Evolutionary conservation across 1,284 basidiomycete species (phyloP).

Genomic region (Boletellus deceptivus): DNA sequence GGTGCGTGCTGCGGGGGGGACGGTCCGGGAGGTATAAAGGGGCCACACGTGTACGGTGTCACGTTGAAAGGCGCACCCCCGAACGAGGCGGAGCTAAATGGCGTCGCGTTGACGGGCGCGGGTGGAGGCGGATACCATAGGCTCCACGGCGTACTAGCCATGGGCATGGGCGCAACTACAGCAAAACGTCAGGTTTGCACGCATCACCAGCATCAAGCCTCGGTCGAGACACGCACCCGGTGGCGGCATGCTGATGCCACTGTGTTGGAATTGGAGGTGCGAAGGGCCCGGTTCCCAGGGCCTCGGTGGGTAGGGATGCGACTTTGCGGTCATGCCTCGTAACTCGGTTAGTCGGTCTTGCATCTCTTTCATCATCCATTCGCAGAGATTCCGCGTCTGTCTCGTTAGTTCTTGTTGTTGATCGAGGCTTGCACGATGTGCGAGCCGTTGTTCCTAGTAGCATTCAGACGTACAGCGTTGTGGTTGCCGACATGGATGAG

Average conservation of each 20-base stretch:
- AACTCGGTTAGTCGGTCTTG: conserved; percentile 5
- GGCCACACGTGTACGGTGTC: not conserved
- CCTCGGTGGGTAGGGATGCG: not conserved
- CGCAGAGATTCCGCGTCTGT: not conserved
- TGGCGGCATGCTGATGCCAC: not conserved
- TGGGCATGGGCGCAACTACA: not conserved
- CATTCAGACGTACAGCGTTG: not conserved
- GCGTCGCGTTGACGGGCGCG: not conserved
- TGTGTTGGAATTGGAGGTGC: not conserved
- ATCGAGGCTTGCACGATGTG: conserved; percentile 3
- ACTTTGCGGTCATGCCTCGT: not conserved
- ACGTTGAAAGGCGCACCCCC: not conserved
- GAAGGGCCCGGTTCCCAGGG: not conserved
- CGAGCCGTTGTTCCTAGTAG: conserved; percentile 7
- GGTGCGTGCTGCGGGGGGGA: not conserved
- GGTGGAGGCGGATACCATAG: not conserved
- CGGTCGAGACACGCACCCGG: not conserved
- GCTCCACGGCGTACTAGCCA: not conserved
- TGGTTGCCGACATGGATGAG: not conserved
- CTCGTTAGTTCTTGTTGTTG: conserved; percentile 11
- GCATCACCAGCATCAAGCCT: not conserved
- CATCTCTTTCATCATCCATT: conserved; percentile 8
- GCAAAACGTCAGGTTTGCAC: not conserved
- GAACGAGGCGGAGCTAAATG: not conserved
- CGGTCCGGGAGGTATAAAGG: not conserved